Evolutionary conservation across 106 monocot genomes (phyloP), one percentile per base, ranked within the genome.

Genomic region (Dioscorea alata): DNA sequence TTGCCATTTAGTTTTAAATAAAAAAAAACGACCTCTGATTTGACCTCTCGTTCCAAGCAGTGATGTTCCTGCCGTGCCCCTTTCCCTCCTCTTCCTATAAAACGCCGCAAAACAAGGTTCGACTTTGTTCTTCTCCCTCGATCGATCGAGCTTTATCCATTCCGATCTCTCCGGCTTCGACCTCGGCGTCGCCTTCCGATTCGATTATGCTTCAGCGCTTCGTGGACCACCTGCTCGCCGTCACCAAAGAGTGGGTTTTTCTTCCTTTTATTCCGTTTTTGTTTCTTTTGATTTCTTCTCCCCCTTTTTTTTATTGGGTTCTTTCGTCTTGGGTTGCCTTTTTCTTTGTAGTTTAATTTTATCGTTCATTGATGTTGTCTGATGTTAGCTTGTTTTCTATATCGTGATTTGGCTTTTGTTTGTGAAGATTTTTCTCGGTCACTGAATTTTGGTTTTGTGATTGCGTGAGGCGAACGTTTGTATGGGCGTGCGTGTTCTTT

Each of bases 151-250:
- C 42, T 2, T 42, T 42, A 42, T 54, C 54, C 19, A 16, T 18
- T 19, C 2, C 54, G 54, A 54, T 54, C 54, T 54, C 54, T 54
- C 13, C 54, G 15, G 15, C 54, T 19, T 54, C 54, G 19, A 18
- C 54, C 54, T 19, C 54, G 54, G 19, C 54, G 18, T 54, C 54
- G 5, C 19, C 54, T 54, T 54, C 19, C 54, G 15, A 16, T 54
- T 59, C 59, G 59, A 66, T 66, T 48, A 66, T 66, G 65, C 49
- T 66, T 48, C 65, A 66, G 49, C 65, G 65, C 21, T 21, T 66
- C 48, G 65, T 66, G 19, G 65, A 66, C 22, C 49, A 66, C 65
- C 14, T 22, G 21, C 65, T 66, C 65, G 65, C 65, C 48, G 65
- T 66, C 34, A 66, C 49, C 65, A 66, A 66, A 20, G 65, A 66